Evolutionary conservation across 2,329 filamentous ascomycete species (phyloP).

Genomic region (Pseudogymnoascus sp.): DNA sequence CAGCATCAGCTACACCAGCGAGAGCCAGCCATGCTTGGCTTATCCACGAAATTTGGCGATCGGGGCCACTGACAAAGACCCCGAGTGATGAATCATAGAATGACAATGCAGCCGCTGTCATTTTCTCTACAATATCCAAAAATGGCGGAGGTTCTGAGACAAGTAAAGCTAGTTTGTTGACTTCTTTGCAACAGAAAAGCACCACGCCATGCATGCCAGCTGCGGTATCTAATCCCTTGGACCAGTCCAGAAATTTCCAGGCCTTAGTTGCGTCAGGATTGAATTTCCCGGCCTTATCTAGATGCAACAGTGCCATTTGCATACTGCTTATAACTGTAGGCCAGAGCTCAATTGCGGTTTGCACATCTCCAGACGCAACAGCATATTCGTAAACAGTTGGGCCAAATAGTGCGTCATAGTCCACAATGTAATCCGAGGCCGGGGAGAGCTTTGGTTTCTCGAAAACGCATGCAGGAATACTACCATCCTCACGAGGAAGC

Average conservation of each 20-base stretch:
- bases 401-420: conserved; percentile 31
- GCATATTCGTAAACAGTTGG: conserved; percentile 28
- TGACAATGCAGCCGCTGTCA: conserved; percentile 17
- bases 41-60: conserved; percentile 24
- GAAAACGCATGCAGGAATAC: conserved; percentile 29
- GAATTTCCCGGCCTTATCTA: conserved; percentile 21
- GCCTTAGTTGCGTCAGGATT: conserved; percentile 13
- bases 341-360: conserved; percentile 26
- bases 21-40: conserved; percentile 29
- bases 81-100: conserved; percentile 18
- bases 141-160: conserved; percentile 21
- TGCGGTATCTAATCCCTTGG: conserved; percentile 22
- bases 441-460: conserved; percentile 26
- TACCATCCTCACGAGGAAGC: conserved; percentile 26
- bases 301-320: conserved; percentile 21
- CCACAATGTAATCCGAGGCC: conserved; percentile 30
- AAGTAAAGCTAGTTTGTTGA: conserved; percentile 23
- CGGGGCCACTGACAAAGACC: conserved; percentile 24
- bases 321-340: conserved; percentile 26
- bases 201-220: conserved; percentile 28
- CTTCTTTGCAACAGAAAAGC: conserved; percentile 24
- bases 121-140: conserved; percentile 16
- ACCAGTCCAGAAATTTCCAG: conserved; percentile 30
- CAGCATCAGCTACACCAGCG: conserved; percentile 18
- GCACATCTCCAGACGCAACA: conserved; percentile 25